Percentiles rank a stretch among this genome's conserved stretches.
These are phyloP conservation scores for Perkinsela sp. DNA, from an alignment of 208 protist genomes.

Conservation along the genomic window DNA sequence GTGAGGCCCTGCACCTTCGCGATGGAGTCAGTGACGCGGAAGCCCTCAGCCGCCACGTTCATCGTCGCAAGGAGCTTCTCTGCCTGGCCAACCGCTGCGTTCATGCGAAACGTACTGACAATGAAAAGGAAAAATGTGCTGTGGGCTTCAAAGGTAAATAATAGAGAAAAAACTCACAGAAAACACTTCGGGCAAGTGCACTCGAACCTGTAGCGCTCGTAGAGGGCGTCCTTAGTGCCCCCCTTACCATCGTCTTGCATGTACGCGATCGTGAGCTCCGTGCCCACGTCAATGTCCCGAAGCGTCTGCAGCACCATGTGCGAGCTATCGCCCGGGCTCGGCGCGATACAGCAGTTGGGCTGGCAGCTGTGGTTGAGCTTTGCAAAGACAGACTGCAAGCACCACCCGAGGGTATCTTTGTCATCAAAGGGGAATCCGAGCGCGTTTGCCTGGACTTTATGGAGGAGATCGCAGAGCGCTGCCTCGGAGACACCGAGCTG, in stretches of 20 bases:
- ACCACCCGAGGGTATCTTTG: conserved; percentile 26
- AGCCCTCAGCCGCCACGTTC: background rate
- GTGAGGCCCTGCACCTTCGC: background rate
- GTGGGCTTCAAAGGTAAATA: no score
- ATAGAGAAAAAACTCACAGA: no score
- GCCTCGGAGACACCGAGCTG: conserved; percentile 9
- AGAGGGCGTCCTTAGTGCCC: background rate
- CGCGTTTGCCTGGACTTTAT: conserved; percentile 30
- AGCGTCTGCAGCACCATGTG: background rate
- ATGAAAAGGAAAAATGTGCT: no score
- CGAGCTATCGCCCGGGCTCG: background rate
- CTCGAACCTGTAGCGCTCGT: background rate
- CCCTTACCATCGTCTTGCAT: background rate
- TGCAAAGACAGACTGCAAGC: conserved; percentile 21
- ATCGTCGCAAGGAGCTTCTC: background rate
- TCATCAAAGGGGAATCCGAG: conserved; percentile 38
- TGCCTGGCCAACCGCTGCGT: background rate
- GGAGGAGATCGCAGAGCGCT: conserved; percentile 18
- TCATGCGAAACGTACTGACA: no score
- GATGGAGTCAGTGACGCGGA: background rate
- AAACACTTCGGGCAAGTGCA: background rate
- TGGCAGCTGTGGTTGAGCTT: conserved; percentile 53
- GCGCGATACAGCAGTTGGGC: conserved; percentile 10
- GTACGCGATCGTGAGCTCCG: background rate
- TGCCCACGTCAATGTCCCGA: background rate